Base-by-base conservation (phyloP, 495 filamentous ascomycete genomes). In the Aspergillus heteromorphus region DNA sequence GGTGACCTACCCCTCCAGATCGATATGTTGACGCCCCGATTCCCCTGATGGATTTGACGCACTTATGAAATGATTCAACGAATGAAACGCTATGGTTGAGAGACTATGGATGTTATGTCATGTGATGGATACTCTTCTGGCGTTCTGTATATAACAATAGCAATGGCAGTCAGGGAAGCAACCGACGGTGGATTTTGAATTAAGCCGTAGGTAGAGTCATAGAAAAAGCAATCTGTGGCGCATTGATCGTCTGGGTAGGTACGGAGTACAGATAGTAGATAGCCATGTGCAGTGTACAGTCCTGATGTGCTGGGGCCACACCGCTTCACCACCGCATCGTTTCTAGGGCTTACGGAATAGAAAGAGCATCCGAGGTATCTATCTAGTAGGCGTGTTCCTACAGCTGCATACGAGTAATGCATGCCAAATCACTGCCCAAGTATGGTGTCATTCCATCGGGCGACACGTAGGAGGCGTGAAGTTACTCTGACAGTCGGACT, bases 251-350 rank as follows among this genome's bases (percentile, higher is more conserved):
- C 23, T 27, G 7, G 23, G 23, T 27, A 27, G 23, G 23, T 27
- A 27, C 23, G 23, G 23, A 27, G 23, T 27, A n/a, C n/a, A n/a
- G n/a, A n/a, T 25, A 25, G 25, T 25, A 45, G 20, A 13, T 2
- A 42, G 7, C 4, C 27, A n/a, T n/a, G 21, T 21, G 25, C 42
- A 13, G 43, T 27, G 3, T 27, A 27, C 23, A 4, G 11, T n/a
- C 27, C 3, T 29, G 11, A 27, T 45, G 23, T n/a, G 43, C 21
- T 11, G 20, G 23, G n/a, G 43, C 21, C 43, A 47, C 43, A 47
- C 43, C 43, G 43, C 43, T 47, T 47, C 43, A 47, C 21, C 43
- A 47, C 17, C 43, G 43, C 43, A 29, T 47, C 19, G 8, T 47
- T 47, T n/a, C 16, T 47, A 47, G 43, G 43, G 43, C 21, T 47